Percentiles rank a stretch among this genome's conserved stretches.
Evolutionary conservation across 1,139 yeast species (phyloP).

Genomic region (Groenewaldozyma sp.): DNA sequence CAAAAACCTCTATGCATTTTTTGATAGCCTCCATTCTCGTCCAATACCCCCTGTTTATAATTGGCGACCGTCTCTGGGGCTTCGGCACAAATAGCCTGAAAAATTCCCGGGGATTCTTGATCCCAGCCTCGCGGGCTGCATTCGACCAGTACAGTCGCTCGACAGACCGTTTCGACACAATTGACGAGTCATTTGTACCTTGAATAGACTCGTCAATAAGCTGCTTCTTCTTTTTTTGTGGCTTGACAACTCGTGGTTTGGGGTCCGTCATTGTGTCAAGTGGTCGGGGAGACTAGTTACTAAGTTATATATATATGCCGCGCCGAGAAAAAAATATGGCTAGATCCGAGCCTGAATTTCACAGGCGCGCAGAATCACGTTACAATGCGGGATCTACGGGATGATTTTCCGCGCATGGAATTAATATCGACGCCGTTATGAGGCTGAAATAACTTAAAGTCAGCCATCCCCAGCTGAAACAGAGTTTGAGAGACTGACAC

Average conservation of each 20-base stretch:
- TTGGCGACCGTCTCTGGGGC: conserved; percentile 65
- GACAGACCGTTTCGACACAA: conserved; percentile 74
- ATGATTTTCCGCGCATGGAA: too few species aligned
- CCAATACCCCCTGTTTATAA: conserved; percentile 81
- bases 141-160: conserved; percentile 49
- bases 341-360: too few species aligned
- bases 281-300: too few species aligned
- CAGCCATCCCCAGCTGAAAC: too few species aligned
- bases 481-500: too few species aligned
- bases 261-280: neutral
- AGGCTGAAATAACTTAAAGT: too few species aligned
- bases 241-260: neutral
- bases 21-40: conserved; percentile 65
- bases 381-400: too few species aligned
- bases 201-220: conserved; percentile 46
- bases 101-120: conserved; percentile 34
- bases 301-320: too few species aligned
- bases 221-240: conserved; percentile 13
- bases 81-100: conserved; percentile 62
- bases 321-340: too few species aligned
- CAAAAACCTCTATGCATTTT: conserved; percentile 40
- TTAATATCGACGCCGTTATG: too few species aligned
- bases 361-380: too few species aligned
- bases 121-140: conserved; percentile 19
- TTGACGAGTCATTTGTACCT: conserved; percentile 77